A percentile compares a stretch with the other conserved stretches of the same genome.
Evolutionary conservation across 1,139 yeast species (phyloP).

Genomic region (Magnusiomyces suaveolens): DNA sequence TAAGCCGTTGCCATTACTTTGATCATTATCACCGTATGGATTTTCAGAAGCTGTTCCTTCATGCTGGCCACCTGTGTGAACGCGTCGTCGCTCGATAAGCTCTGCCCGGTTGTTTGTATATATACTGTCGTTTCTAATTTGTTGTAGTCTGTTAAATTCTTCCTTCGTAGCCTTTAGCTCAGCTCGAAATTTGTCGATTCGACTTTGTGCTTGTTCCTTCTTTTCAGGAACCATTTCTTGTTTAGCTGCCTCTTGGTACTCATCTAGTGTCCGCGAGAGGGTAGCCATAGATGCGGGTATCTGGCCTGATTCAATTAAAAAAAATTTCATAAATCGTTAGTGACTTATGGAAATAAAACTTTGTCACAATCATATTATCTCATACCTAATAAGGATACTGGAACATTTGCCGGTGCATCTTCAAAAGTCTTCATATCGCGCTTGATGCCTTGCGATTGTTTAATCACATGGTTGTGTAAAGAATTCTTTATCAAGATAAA

Average conservation of each 20-base stretch:
- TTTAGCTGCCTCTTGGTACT: constrained; percentile 55
- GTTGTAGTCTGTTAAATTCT: constrained; percentile 55
- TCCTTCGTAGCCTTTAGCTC: constrained; percentile 50
- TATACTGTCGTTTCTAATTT: constrained; percentile 43
- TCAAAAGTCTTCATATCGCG: constrained; percentile 64
- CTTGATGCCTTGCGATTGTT: constrained; percentile 65
- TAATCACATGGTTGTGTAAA: constrained; percentile 77
- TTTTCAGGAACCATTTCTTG: constrained; percentile 51
- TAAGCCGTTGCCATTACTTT: background rate
- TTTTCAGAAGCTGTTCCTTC: constrained; percentile 35
- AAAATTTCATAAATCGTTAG: background rate
- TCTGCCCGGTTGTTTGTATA: constrained; percentile 45
- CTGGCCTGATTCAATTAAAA: constrained; percentile 38
- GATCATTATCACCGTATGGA: constrained; percentile 38
- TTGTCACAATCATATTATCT: background rate
- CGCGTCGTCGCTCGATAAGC: constrained; percentile 1
- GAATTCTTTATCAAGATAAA: no score
- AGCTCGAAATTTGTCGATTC: constrained; percentile 50
- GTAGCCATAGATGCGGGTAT: constrained; percentile 75
- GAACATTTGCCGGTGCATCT: constrained; percentile 54
- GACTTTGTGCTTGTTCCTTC: constrained; percentile 51
- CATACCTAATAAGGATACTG: constrained; percentile 59
- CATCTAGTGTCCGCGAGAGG: constrained; percentile 65
- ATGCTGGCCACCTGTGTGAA: background rate
- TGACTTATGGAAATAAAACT: background rate